These are phyloP conservation scores for Chlamydomonas schloesseri DNA, from an alignment of 139 green algal species.

Conservation along the genomic window DNA sequence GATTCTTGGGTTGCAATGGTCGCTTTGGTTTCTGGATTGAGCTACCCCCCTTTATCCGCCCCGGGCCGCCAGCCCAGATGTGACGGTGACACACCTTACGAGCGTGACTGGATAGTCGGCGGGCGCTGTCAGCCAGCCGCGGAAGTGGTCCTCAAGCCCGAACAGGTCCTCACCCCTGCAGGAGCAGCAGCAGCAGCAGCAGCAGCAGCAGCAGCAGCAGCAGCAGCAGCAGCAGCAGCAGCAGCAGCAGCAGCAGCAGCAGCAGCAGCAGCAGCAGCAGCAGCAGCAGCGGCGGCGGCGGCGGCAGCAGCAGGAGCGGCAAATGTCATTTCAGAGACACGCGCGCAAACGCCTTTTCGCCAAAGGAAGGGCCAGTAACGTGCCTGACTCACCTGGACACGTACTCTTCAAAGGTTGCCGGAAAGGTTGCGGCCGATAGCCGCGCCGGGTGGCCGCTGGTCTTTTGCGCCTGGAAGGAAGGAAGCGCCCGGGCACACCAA, in stretches of 20 bases:
- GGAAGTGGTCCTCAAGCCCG: conserved; percentile 57
- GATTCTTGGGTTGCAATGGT: no score
- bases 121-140: conserved; percentile 41
- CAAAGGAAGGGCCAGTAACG: no score
- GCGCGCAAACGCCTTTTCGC: no score
- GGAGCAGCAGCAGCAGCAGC: neutral
- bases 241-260: neutral
- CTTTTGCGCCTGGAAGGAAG: conserved; percentile 62
- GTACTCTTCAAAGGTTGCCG: conserved; percentile 49
- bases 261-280: neutral
- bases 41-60: no score
- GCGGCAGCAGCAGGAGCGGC: no score
- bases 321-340: no score
- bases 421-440: conserved; percentile 36
- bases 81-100: conserved; percentile 51
- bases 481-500: no score
- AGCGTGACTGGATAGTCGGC: conserved; percentile 51
- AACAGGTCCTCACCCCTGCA: conserved; percentile 59
- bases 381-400: conserved; percentile 23
- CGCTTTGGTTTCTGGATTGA: no score
- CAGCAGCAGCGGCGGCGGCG: neutral
- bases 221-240: no score
- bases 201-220: no score
- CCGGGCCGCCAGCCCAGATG: no score
- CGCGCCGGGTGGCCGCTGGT: conserved; percentile 46